These are phyloP conservation scores for Beauveria pseudobassiana DNA, from an alignment of 2,329 filamentous ascomycete genomes.

Conservation along the genomic window DNA sequence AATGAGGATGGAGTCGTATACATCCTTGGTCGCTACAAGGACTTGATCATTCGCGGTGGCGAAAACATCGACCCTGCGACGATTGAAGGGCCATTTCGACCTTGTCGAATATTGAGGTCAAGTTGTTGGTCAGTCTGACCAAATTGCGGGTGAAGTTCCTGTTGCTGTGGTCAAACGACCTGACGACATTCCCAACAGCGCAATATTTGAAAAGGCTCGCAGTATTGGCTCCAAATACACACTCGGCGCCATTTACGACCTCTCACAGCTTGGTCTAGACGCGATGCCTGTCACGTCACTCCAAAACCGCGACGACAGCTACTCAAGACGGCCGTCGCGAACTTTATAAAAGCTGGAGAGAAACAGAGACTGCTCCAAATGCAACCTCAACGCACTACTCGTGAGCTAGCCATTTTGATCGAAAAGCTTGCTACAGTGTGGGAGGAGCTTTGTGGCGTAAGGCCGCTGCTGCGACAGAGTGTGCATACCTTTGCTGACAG, in stretches of 20 bases:
- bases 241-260: conserved; percentile 32
- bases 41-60: conserved; percentile 38
- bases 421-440: conserved; percentile 17
- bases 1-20: conserved; percentile 29
- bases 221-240: conserved; percentile 30
- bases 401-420: conserved; percentile 14
- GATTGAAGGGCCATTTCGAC: conserved; percentile 30
- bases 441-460: conserved; percentile 23
- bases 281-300: conserved; percentile 33
- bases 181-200: conserved; percentile 22
- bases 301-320: conserved; percentile 35
- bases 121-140: conserved; percentile 36
- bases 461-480: conserved; percentile 19
- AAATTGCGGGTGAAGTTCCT: conserved; percentile 39
- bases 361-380: background rate
- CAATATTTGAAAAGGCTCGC: conserved; percentile 23
- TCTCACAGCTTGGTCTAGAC: conserved; percentile 32
- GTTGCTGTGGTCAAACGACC: conserved; percentile 35
- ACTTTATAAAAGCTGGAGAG: background rate
- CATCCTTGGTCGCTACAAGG: conserved; percentile 36
- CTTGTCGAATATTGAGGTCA: conserved; percentile 25
- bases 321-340: conserved; percentile 20
- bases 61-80: conserved; percentile 34
- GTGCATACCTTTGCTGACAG: conserved; percentile 27
- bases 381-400: background rate